Evolutionary conservation across 768 basidiomycete species (phyloP).

Genomic region (Tricholoma hemisulphureum): DNA sequence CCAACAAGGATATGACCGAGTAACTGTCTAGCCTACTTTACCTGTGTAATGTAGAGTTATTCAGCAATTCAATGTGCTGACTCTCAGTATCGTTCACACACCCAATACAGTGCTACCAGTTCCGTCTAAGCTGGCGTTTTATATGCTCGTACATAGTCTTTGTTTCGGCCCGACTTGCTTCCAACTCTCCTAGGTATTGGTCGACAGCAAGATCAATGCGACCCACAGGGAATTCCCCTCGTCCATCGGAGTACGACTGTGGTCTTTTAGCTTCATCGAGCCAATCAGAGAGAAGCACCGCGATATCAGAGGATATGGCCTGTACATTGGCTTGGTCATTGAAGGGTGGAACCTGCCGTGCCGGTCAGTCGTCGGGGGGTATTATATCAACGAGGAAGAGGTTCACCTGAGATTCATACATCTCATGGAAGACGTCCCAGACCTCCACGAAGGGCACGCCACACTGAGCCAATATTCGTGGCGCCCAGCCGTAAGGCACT

Average conservation of each 20-base stretch:
- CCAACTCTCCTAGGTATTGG: conserved; percentile 71
- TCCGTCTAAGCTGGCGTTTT: conserved; percentile 66
- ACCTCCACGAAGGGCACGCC: conserved; percentile 78
- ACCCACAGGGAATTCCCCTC: conserved; percentile 73
- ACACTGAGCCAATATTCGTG: conserved; percentile 75
- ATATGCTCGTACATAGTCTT: conserved; percentile 64
- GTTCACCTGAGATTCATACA: conserved; percentile 85
- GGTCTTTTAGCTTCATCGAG: conserved; percentile 72
- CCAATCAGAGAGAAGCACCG: conserved; percentile 79
- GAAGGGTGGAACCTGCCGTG: conserved; percentile 71
- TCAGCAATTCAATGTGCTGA: not conserved
- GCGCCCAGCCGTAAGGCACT: conserved; percentile 78
- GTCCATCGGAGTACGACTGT: conserved; percentile 57
- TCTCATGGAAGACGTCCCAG: conserved; percentile 82
- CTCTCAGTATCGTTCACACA: not conserved
- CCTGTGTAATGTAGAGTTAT: not conserved
- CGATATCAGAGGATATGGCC: conserved; percentile 78
- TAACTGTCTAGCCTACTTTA: conserved; percentile 2
- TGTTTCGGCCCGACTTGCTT: conserved; percentile 60
- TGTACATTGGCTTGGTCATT: conserved; percentile 79
- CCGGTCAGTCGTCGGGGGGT: not conserved
- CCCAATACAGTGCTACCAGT: conserved; percentile 50
- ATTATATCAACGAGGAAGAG: not conserved
- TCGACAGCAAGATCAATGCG: conserved; percentile 72
- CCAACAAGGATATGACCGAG: conserved; percentile 61